These are phyloP conservation scores for Hortiboletus rubellus DNA, from an alignment of 1,284 basidiomycete genomes.

Conservation along the genomic window DNA sequence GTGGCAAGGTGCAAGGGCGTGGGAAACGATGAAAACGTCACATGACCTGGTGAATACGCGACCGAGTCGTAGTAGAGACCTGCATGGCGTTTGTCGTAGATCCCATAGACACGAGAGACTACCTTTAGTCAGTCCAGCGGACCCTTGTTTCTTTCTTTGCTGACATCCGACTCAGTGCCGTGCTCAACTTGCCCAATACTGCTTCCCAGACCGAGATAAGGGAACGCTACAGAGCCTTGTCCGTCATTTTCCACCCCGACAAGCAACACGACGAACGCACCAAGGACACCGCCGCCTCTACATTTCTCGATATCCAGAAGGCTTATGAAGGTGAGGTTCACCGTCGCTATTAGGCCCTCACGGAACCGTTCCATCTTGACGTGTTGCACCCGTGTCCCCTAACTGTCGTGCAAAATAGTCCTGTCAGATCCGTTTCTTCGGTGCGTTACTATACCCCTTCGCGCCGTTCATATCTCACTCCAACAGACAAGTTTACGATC, in stretches of 20 bases:
- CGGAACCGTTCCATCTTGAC: conserved; percentile 7
- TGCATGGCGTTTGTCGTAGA: not conserved
- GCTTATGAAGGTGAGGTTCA: conserved; percentile 66
- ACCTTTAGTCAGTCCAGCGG: conserved; percentile 25
- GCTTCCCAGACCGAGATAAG: conserved; percentile 69
- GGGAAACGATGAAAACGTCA: conserved; percentile 12
- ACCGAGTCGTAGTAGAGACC: not conserved
- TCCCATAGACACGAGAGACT: conserved; percentile 12
- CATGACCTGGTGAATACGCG: conserved; percentile 17
- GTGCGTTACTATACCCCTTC: conserved; percentile 36
- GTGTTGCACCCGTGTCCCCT: conserved; percentile 9
- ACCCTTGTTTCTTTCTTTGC: not conserved
- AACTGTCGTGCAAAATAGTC: conserved; percentile 43
- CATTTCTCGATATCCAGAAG: conserved; percentile 75
- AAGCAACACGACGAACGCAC: conserved; percentile 65
- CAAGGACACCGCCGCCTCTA: conserved; percentile 60
- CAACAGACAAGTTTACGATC: conserved; percentile 69
- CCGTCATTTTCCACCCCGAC: conserved; percentile 85
- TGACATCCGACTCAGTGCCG: conserved; percentile 39
- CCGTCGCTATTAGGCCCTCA: not conserved
- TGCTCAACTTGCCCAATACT: conserved; percentile 65
- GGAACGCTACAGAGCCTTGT: conserved; percentile 69
- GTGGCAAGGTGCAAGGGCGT: conserved; percentile 5
- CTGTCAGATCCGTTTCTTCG: conserved; percentile 75
- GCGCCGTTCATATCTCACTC: conserved; percentile 14